Percentiles rank a stretch among this genome's conserved stretches.
phyloP scores from a whole-genome alignment of 1,139 yeast species.

The Kluyveromyces sp. region DNA sequence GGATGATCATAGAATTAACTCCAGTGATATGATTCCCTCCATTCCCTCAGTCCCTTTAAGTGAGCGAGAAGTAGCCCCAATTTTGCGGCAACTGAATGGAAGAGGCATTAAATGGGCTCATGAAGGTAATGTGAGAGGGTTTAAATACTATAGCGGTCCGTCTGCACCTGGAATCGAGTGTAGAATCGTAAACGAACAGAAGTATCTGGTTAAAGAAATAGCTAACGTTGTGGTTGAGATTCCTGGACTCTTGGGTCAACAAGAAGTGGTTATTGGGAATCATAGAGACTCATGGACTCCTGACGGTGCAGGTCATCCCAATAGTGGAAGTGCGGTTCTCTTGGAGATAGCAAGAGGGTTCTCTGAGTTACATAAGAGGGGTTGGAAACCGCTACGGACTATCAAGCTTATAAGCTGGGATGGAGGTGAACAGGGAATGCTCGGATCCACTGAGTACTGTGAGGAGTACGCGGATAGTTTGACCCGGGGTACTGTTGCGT shows the following conservation, averaged over 20 bases:
- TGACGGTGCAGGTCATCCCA: conserved; percentile 42
- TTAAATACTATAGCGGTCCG: conserved; percentile 39
- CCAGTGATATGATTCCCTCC: conserved; percentile 40
- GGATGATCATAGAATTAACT: conserved; percentile 34
- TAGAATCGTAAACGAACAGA: conserved; percentile 35
- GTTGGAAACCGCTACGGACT: conserved; percentile 51
- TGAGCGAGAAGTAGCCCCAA: conserved; percentile 34
- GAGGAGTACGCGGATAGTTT: conserved; percentile 35
- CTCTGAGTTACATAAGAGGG: conserved; percentile 34
- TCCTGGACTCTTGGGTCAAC: conserved; percentile 42
- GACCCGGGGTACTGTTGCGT: conserved; percentile 35
- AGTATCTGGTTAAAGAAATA: conserved; percentile 35
- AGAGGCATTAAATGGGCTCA: conserved; percentile 32
- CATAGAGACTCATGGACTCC: conserved; percentile 40
- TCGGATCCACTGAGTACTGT: conserved; percentile 46
- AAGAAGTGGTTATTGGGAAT: conserved; percentile 43
- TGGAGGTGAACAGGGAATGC: conserved; percentile 40
- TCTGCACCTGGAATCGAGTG: conserved; percentile 22
- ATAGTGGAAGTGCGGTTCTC: conserved; percentile 39
- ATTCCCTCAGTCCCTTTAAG: conserved; percentile 41
- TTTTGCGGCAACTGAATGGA: conserved; percentile 32
- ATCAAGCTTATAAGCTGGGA: conserved; percentile 49
- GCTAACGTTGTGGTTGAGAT: conserved; percentile 41
- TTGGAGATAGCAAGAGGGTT: conserved; percentile 43
- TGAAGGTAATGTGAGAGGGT: conserved; percentile 34